Evolutionary conservation across 306 rosid genomes (phyloP), one percentile per base, ranked within the genome.

Genomic region (Clitoria ternatea): DNA sequence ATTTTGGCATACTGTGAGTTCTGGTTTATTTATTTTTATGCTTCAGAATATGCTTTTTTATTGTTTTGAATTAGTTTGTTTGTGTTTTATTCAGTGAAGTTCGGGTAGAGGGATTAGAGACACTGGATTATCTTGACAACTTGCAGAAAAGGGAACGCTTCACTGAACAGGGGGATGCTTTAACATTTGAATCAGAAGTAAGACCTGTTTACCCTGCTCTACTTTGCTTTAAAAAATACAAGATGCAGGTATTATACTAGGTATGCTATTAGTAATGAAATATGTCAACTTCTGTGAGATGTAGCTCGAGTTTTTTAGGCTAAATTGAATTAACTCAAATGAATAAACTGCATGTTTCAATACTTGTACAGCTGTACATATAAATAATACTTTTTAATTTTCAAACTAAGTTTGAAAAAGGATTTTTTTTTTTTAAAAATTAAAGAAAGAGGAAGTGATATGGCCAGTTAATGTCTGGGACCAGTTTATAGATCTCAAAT

Each of bases 121-220:
- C 92, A 42, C 45, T 86, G 48, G 96, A 91, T 81, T 91, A 86
- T 85, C 82, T 88, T 57, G 96, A 91, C 88, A 91, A 88, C 86
- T 73, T 80, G 82, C 85, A 88, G 85, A 72, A 79, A 65, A 80
- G 79, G 87, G 83, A 80, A 64, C 92, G 89, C 52, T 86, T 84
- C 73, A 91, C 96, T 37, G 92, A 91, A 82, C 97, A 91, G 73
- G 92, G 96, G 50, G 97, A 88, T 85, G 97, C 97, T 9, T 66
- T 88, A 83, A 91, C 97, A 44, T 91, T 91, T 82, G 92, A 88
- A 77, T 86, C 96, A 19, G 96, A 91, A 81, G 97, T 91, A 79
- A 83, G 85, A 76, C 66, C 22, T 19, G 24, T 39, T 56, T 79
- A 24, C 32, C 49, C 39, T 26, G n/a, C 32, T 19, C 27, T 37